Percentiles rank a stretch among this genome's conserved stretches.
Evolutionary conservation across 2,329 filamentous ascomycete species (phyloP).

Genomic region (Coniella lustricola): DNA sequence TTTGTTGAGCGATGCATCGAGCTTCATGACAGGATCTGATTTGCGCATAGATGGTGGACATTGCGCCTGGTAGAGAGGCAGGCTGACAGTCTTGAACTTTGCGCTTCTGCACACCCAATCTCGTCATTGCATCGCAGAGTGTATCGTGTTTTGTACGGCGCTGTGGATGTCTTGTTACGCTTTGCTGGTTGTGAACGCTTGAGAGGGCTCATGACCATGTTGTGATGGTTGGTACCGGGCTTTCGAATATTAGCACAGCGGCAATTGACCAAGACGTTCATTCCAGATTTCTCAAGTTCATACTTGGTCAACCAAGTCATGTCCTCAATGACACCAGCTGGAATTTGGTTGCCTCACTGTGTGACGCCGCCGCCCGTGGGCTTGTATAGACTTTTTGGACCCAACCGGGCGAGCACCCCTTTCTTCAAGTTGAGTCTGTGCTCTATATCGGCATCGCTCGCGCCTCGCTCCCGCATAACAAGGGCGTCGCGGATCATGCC

Average conservation of each 20-base stretch:
- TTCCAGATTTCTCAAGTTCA: too few species aligned
- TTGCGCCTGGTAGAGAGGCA: constrained; percentile 44
- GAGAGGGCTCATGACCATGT: too few species aligned
- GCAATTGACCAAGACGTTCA: not conserved
- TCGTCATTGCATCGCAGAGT: not conserved
- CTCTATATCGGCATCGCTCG: constrained; percentile 37
- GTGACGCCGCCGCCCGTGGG: constrained; percentile 24
- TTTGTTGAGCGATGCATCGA: constrained; percentile 58
- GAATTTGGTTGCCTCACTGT: not conserved
- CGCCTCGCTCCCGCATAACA: constrained; percentile 34
- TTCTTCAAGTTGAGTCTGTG: constrained; percentile 34
- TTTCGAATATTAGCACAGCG: not conserved
- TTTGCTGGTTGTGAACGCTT: not conserved
- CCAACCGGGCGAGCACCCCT: constrained; percentile 40
- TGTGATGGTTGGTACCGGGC: too few species aligned
- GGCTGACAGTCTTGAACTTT: not conserved
- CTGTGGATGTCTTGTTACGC: not conserved
- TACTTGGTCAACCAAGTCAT: too few species aligned
- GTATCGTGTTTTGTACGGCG: not conserved
- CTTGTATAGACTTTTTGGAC: constrained; percentile 32
- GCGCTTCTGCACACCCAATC: too few species aligned
- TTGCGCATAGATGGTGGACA: constrained; percentile 68
- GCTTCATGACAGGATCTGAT: constrained; percentile 64
- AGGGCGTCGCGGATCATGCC: constrained; percentile 40
- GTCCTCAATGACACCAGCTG: too few species aligned